phyloP scores from a whole-genome alignment of 1,139 yeast species.

The Candida pseudoviswanathii region DNA sequence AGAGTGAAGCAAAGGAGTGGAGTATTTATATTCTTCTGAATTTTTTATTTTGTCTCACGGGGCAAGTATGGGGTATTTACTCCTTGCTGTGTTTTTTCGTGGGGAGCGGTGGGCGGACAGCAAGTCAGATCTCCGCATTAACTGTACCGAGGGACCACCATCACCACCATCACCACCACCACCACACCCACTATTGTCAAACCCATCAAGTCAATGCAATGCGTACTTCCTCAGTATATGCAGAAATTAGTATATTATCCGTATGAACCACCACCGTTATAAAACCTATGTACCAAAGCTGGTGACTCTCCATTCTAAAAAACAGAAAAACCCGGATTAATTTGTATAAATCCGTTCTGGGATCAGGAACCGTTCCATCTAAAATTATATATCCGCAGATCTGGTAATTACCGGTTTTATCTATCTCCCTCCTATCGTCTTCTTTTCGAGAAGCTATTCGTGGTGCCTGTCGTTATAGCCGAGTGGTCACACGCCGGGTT shows the following conservation, averaged over 20 bases:
- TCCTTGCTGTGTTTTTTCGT: background rate
- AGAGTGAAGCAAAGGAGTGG: background rate
- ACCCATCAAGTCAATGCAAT: too few species aligned
- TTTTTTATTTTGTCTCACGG: background rate
- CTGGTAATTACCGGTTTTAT: too few species aligned
- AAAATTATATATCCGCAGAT: too few species aligned
- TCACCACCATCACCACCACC: too few species aligned
- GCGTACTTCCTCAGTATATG: too few species aligned
- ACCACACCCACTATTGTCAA: background rate
- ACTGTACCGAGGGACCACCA: background rate
- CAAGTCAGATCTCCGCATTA: background rate
- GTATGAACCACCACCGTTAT: too few species aligned
- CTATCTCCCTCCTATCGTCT: background rate
- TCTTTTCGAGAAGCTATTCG: background rate
- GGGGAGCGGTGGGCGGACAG: background rate
- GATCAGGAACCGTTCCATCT: background rate
- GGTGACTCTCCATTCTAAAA: background rate
- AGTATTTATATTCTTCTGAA: background rate
- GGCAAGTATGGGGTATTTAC: background rate
- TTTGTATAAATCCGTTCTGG: background rate
- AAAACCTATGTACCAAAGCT: background rate
- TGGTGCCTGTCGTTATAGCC: background rate
- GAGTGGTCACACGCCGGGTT: background rate
- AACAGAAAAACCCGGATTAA: background rate
- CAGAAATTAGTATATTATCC: too few species aligned